phyloP scores from a whole-genome alignment of 2,329 filamentous ascomycete species.

The Talaromyces rugulosus region DNA sequence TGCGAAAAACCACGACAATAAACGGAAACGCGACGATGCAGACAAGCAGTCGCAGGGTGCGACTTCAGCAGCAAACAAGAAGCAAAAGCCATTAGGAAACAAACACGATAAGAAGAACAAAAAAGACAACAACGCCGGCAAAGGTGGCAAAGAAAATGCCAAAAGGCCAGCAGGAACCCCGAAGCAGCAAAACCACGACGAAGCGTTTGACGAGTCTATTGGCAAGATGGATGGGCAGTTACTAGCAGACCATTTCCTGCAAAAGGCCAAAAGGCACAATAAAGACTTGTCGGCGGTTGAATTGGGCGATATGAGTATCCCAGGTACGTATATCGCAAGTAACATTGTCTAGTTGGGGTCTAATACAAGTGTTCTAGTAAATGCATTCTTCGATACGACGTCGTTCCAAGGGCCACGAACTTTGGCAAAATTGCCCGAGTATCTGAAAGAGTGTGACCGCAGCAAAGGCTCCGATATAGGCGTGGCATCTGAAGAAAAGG shows the following conservation, averaged over 20 bases:
- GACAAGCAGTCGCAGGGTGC: constrained; percentile 23
- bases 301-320: constrained; percentile 73
- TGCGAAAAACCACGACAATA: constrained; percentile 31
- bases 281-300: constrained; percentile 78
- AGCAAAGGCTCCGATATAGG: constrained; percentile 57
- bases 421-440: constrained; percentile 70
- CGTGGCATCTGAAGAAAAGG: constrained; percentile 63
- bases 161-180: constrained; percentile 6
- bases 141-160: constrained; percentile 20
- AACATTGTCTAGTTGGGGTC: not conserved
- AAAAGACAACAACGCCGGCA: constrained; percentile 25
- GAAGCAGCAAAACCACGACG: constrained; percentile 55
- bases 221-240: constrained; percentile 77
- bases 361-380: constrained; percentile 47
- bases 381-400: constrained; percentile 73
- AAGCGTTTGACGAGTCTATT: constrained; percentile 75
- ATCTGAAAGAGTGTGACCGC: constrained; percentile 61
- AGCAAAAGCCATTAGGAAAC: constrained; percentile 18
- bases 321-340: constrained; percentile 51
- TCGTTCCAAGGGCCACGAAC: constrained; percentile 62
- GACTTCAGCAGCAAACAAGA: constrained; percentile 17
- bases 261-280: constrained; percentile 73
- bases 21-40: constrained; percentile 37
- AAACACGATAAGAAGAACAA: constrained; percentile 25
- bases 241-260: constrained; percentile 78